Conservation (phyloP, 192 early-diverging fungal species). For the Coemansia sp. region DNA sequence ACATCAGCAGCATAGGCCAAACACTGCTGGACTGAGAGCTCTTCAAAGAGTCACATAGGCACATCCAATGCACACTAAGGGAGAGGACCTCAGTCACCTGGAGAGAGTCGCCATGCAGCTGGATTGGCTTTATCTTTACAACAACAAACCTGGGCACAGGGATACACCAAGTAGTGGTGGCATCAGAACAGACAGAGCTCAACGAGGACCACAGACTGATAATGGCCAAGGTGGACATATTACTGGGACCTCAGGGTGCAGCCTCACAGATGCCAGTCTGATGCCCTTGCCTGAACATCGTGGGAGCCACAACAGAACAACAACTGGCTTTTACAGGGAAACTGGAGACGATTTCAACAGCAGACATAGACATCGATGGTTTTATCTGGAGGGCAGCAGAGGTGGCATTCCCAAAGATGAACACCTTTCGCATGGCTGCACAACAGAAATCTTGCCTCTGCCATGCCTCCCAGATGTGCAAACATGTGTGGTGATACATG, state of each 20-base stretch:
- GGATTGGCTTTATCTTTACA: neutral
- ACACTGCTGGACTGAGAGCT: neutral
- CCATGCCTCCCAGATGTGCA: neutral
- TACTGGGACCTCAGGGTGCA: neutral
- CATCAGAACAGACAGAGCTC: neutral
- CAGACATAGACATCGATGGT: neutral
- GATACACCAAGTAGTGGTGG: neutral
- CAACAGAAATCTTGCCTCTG: neutral
- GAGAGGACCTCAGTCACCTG: neutral
- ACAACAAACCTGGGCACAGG: neutral
- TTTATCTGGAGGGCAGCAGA: neutral
- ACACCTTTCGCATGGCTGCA: neutral
- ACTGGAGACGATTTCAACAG: neutral
- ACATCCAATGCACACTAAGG: neutral
- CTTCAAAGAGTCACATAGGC: neutral
- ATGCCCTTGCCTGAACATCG: neutral
- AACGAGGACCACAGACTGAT: neutral
- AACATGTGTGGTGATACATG: neutral
- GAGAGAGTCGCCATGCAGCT: neutral
- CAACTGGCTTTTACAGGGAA: neutral
- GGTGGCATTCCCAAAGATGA: neutral
- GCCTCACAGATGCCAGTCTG: neutral
- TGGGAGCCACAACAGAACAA: neutral
- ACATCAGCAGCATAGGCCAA: neutral
- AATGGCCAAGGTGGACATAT: neutral